Conservation (phyloP, 768 basidiomycete genomes). For the Pleurotus salmoneostramineus region DNA sequence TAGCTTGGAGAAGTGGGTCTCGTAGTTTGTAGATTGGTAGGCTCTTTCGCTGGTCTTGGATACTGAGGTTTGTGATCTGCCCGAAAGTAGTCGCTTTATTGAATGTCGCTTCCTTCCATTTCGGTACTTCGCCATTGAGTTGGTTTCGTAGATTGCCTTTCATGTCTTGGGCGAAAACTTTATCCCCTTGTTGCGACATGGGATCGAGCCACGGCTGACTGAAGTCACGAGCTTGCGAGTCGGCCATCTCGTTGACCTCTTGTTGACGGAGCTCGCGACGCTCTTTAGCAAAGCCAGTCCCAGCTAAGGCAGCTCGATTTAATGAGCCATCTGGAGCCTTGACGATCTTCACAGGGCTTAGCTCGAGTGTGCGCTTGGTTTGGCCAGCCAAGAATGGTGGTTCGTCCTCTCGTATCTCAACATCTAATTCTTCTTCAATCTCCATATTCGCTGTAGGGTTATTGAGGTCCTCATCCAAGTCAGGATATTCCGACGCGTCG, state of each 20-base stretch:
- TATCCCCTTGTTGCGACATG: constrained; percentile 86
- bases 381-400: constrained; percentile 95
- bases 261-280: constrained; percentile 91
- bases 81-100: constrained; percentile 97
- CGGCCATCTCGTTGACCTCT: constrained; percentile 90
- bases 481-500: constrained; percentile 90
- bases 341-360: constrained; percentile 97
- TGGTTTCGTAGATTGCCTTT: constrained; percentile 79
- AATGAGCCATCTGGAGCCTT: constrained; percentile 98
- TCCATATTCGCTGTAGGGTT: constrained; percentile 78
- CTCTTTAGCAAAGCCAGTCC: constrained; percentile 92
- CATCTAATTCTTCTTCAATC: constrained; percentile 94
- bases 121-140: constrained; percentile 76
- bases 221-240: constrained; percentile 92
- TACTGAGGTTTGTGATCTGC: constrained; percentile 84
- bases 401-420: constrained; percentile 96
- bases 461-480: constrained; percentile 81
- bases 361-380: constrained; percentile 90
- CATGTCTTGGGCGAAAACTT: constrained; percentile 90
- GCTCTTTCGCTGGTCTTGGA: constrained; percentile 89
- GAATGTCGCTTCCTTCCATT: constrained; percentile 90
- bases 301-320: constrained; percentile 92
- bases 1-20: constrained; percentile 85
- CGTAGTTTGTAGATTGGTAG: constrained; percentile 95
- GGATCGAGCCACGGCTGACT: constrained; percentile 97